Evolutionary conservation across 177 flowering plant species (phyloP).

Genomic region (Vitis hybrid): DNA sequence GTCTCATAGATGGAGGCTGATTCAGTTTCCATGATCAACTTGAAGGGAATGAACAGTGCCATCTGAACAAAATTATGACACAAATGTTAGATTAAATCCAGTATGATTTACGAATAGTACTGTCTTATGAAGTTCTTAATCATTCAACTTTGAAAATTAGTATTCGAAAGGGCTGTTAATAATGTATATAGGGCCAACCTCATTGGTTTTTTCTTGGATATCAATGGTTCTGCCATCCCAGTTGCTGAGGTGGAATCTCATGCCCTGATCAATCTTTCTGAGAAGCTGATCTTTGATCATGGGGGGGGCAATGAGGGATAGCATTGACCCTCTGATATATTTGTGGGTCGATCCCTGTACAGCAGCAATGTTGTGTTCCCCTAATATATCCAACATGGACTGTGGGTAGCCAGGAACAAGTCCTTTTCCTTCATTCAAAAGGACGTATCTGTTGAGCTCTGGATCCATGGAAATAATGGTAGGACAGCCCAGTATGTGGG

Average conservation of each 20-base stretch:
- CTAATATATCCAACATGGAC: constrained; percentile 68
- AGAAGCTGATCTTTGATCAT: constrained; percentile 54
- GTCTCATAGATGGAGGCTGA: constrained; percentile 32
- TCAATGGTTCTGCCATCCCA: constrained; percentile 57
- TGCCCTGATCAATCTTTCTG: constrained; percentile 50
- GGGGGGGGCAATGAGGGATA: constrained; percentile 48
- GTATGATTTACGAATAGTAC: neutral
- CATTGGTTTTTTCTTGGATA: constrained; percentile 63
- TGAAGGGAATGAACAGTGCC: constrained; percentile 56
- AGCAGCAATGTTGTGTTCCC: constrained; percentile 67
- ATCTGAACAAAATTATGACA: constrained; percentile 39
- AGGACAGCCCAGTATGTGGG: constrained; percentile 75
- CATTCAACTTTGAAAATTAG: too few species aligned
- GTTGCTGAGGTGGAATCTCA: constrained; percentile 53
- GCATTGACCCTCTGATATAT: constrained; percentile 61
- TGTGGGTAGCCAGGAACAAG: constrained; percentile 79
- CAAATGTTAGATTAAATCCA: neutral
- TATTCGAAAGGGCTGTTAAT: too few species aligned
- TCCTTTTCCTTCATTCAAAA: constrained; percentile 71
- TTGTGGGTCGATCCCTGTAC: constrained; percentile 66
- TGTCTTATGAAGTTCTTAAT: too few species aligned
- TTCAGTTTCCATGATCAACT: constrained; percentile 50
- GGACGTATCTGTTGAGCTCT: constrained; percentile 64
- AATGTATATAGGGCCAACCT: constrained; percentile 32
- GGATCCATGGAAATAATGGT: constrained; percentile 74